Percentiles rank a stretch among this genome's conserved stretches.
Evolutionary conservation across 2,329 filamentous ascomycete species (phyloP).

Genomic region (Aspergillus brunneoviolaceus): DNA sequence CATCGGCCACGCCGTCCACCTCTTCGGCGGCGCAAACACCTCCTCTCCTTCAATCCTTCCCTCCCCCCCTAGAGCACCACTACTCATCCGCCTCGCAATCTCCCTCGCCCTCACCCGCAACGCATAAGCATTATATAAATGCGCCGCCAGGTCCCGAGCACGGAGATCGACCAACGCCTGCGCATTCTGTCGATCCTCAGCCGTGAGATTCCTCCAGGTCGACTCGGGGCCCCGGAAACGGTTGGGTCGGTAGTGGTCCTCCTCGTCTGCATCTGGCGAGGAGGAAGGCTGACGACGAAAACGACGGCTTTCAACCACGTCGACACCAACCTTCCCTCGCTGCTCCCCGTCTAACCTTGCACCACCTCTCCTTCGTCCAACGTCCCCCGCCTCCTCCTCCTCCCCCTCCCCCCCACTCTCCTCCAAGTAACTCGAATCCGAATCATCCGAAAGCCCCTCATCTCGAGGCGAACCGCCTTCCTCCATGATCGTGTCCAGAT

Average conservation of each 20-base stretch:
- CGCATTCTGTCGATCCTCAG: conserved; percentile 72
- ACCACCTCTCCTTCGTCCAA: too few relatives aligned
- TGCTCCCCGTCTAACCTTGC: too few relatives aligned
- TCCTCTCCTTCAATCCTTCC: background rate
- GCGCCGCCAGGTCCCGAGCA: conserved; percentile 67
- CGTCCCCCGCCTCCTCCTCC: background rate
- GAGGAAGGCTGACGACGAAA: background rate
- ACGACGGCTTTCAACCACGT: too few relatives aligned
- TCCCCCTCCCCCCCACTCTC: conserved; percentile 19
- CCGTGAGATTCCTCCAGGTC: conserved; percentile 84
- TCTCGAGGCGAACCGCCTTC: conserved; percentile 18
- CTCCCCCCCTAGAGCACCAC: background rate
- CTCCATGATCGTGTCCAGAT: conserved; percentile 21
- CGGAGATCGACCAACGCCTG: conserved; percentile 63
- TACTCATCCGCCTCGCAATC: conserved; percentile 8
- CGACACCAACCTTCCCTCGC: too few relatives aligned
- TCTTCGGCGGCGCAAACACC: conserved; percentile 49
- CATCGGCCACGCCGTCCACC: conserved; percentile 87
- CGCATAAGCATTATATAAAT: conserved; percentile 76
- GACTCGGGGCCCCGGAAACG: conserved; percentile 66
- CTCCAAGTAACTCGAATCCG: conserved; percentile 26
- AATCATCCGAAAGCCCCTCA: conserved; percentile 25
- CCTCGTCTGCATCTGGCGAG: background rate
- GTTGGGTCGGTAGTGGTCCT: conserved; percentile 57
- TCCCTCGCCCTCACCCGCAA: conserved; percentile 55